Conservation (phyloP, 495 filamentous ascomycete genomes). For the Hypoxylon fuscum region DNA sequence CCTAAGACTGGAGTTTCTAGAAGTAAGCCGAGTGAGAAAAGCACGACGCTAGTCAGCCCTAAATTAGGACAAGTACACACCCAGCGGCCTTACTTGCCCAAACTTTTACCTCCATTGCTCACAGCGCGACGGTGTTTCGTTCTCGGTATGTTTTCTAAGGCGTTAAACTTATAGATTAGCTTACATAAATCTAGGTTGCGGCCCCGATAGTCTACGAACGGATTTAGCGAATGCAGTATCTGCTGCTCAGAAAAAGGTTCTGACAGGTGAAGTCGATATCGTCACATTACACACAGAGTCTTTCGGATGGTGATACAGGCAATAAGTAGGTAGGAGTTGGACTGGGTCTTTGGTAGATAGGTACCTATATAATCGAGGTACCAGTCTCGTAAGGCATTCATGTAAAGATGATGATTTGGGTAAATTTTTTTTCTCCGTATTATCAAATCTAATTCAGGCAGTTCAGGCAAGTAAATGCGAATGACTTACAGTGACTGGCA, state of each 20-base stretch:
- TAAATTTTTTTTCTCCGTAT: too few species aligned
- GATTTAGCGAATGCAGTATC: conserved; percentile 75
- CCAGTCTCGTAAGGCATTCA: too few species aligned
- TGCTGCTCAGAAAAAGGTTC: conserved; percentile 68
- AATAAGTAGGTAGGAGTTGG: not conserved
- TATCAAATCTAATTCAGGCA: too few species aligned
- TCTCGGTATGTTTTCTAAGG: conserved; percentile 18
- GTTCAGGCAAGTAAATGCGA: too few species aligned
- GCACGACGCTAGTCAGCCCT: conserved; percentile 9
- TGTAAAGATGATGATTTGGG: too few species aligned
- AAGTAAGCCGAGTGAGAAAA: conserved; percentile 20
- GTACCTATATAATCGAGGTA: too few species aligned
- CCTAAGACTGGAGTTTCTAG: not conserved
- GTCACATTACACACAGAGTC: conserved; percentile 79
- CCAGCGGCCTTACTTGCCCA: conserved; percentile 26
- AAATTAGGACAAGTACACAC: conserved; percentile 28
- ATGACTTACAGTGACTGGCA: too few species aligned
- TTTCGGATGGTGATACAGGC: conserved; percentile 38
- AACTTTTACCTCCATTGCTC: conserved; percentile 21
- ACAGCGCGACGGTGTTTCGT: conserved; percentile 21
- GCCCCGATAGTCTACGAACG: conserved; percentile 72
- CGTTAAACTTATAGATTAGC: not conserved
- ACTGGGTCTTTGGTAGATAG: not conserved
- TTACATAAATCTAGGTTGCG: conserved; percentile 58
- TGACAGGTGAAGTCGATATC: conserved; percentile 66